Evolutionary conservation across 179 eudicot species (phyloP).

Genomic region (Camellia oleifera): DNA sequence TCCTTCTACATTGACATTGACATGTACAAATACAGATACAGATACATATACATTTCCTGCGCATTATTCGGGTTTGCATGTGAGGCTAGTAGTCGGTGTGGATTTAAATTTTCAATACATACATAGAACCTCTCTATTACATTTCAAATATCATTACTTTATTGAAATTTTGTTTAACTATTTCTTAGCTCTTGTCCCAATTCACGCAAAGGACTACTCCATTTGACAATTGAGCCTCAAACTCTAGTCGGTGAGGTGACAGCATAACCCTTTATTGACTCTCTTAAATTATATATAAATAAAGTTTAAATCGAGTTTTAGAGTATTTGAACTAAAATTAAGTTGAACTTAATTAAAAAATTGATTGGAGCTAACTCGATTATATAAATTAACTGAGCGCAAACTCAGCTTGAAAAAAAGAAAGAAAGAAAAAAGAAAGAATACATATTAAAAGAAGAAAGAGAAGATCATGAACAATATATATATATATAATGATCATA

Average conservation of each 20-base stretch:
- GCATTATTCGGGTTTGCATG: conserved; percentile 15
- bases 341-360: too few relatives aligned
- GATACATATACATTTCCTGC: neutral
- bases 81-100: neutral
- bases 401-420: too few relatives aligned
- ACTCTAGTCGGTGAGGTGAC: neutral
- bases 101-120: neutral
- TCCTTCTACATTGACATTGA: neutral
- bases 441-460: too few relatives aligned
- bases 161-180: neutral
- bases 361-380: too few relatives aligned
- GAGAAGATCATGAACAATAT: too few relatives aligned
- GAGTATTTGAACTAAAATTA: too few relatives aligned
- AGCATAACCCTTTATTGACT: neutral
- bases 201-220: neutral
- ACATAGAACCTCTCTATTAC: neutral
- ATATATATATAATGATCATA: too few relatives aligned
- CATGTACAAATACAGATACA: neutral
- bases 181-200: neutral
- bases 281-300: neutral
- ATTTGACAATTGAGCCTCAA: conserved; percentile 1
- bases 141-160: too few relatives aligned
- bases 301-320: too few relatives aligned
- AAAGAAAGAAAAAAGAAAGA: too few relatives aligned
- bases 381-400: too few relatives aligned